These are phyloP conservation scores for Exophiala xenobiotica DNA, from an alignment of 2,329 filamentous ascomycete species.

Conservation along the genomic window DNA sequence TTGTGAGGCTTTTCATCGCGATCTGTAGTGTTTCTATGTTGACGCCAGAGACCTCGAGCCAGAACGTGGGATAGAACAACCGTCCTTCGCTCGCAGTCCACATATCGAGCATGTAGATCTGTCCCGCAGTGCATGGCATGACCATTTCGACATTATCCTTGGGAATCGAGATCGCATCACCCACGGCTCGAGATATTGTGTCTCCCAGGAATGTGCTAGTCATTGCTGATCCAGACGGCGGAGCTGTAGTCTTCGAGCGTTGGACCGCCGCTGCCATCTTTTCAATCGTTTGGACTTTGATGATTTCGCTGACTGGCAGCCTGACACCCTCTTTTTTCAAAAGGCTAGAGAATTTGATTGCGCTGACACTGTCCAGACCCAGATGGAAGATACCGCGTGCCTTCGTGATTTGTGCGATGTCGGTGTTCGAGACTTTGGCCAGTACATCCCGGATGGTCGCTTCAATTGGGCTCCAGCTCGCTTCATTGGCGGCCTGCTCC, in stretches of 20 bases:
- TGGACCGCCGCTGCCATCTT: constrained; percentile 55
- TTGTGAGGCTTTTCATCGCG: constrained; percentile 63
- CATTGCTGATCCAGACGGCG: not conserved
- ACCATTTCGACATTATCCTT: constrained; percentile 53
- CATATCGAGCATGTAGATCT: constrained; percentile 74
- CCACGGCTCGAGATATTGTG: not conserved
- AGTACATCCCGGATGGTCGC: constrained; percentile 48
- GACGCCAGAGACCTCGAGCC: constrained; percentile 53
- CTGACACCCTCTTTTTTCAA: constrained; percentile 63
- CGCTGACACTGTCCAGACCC: constrained; percentile 86
- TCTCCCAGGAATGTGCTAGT: not conserved
- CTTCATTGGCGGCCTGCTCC: not conserved
- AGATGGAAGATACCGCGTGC: constrained; percentile 74
- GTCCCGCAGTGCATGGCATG: constrained; percentile 72
- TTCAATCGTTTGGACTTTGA: constrained; percentile 63
- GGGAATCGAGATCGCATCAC: constrained; percentile 38
- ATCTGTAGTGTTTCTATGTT: constrained; percentile 45
- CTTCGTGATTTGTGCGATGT: constrained; percentile 57
- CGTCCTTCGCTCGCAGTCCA: constrained; percentile 68
- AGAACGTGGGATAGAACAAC: constrained; percentile 74
- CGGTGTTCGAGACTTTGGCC: constrained; percentile 59
- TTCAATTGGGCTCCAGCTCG: constrained; percentile 37
- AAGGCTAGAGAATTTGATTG: constrained; percentile 76
- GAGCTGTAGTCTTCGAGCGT: not conserved
- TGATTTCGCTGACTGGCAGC: constrained; percentile 68